These are phyloP conservation scores for Astrephomene gubernaculifera DNA, from an alignment of 139 green algal genomes.

Conservation along the genomic window DNA sequence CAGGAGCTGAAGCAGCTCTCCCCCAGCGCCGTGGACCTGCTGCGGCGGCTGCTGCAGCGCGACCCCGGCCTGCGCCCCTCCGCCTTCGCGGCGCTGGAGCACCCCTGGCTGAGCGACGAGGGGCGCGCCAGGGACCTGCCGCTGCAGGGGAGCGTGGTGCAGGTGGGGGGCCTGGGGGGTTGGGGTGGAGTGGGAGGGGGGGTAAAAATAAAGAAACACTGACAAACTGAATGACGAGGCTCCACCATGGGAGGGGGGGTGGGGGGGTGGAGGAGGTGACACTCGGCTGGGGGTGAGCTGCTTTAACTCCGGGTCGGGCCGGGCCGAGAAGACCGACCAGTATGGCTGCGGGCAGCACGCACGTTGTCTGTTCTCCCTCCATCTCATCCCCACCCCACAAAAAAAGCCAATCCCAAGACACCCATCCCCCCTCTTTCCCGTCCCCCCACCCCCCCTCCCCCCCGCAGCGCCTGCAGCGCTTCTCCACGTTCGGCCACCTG, in stretches of 20 bases:
- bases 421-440: too few species aligned
- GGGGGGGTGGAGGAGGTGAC: too few species aligned
- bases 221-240: too few species aligned
- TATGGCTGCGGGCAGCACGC: too few species aligned
- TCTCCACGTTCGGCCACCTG: slow-evolving; percentile 89
- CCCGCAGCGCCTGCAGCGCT: slow-evolving; percentile 90
- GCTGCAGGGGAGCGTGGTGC: slow-evolving; percentile 75
- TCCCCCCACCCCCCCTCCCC: slow-evolving; percentile 34
- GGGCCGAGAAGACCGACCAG: too few species aligned
- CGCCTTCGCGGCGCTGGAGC: slow-evolving; percentile 75
- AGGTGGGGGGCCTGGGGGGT: slow-evolving; percentile 37
- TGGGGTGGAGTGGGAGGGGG: not conserved
- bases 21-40: slow-evolving; percentile 51
- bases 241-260: too few species aligned
- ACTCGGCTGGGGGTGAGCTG: too few species aligned
- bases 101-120: slow-evolving; percentile 73
- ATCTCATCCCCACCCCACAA: too few species aligned
- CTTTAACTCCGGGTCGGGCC: too few species aligned
- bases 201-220: too few species aligned
- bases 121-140: slow-evolving; percentile 55
- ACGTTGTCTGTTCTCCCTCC: too few species aligned
- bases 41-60: slow-evolving; percentile 72
- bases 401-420: too few species aligned
- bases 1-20: slow-evolving; percentile 63
- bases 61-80: slow-evolving; percentile 75